Percentiles rank a stretch among this genome's conserved stretches.
These are phyloP conservation scores for Pascua sp. DNA, from an alignment of 1,284 basidiomycete species.

Conservation along the genomic window DNA sequence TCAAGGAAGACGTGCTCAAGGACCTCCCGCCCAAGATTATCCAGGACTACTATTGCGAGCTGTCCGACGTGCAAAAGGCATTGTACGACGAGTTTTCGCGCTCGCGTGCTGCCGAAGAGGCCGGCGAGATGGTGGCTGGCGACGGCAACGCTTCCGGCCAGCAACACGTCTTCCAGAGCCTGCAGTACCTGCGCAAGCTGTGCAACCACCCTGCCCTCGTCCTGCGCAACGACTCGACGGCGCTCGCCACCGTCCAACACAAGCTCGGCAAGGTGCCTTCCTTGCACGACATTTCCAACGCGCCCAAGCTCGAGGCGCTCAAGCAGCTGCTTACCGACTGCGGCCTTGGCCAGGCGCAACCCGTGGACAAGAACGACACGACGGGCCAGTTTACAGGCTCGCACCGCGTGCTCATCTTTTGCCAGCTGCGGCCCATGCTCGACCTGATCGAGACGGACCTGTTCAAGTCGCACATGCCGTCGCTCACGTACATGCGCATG, in stretches of 20 bases:
- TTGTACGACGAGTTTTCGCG: slow-evolving; percentile 89
- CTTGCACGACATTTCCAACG: slow-evolving; percentile 78
- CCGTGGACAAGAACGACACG: slow-evolving; percentile 55
- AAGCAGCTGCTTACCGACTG: slow-evolving; percentile 91
- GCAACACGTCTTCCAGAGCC: slow-evolving; percentile 88
- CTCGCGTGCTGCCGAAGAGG: slow-evolving; percentile 67
- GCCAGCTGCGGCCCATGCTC: slow-evolving; percentile 98
- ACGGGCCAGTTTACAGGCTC: slow-evolving; percentile 57
- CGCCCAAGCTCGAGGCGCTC: slow-evolving; percentile 89
- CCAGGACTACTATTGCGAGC: slow-evolving; percentile 98
- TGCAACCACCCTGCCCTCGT: slow-evolving; percentile 96
- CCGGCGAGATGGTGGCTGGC: slow-evolving; percentile 59
- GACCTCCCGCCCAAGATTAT: slow-evolving; percentile 99
- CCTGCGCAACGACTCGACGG: slow-evolving; percentile 64
- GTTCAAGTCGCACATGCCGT: slow-evolving; percentile 88
- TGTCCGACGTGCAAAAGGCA: slow-evolving; percentile 87
- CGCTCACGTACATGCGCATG: slow-evolving; percentile 95
- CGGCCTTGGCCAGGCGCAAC: slow-evolving; percentile 68
- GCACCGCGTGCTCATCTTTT: slow-evolving; percentile 97
- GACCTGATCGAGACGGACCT: slow-evolving; percentile 94
- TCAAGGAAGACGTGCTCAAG: slow-evolving; percentile 95
- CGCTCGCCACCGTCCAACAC: slow-evolving; percentile 62
- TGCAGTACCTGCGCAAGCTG: slow-evolving; percentile 95
- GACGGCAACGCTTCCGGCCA: slow-evolving; percentile 56
- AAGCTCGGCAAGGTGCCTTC: slow-evolving; percentile 52